These are phyloP conservation scores for Obba rivulosa DNA, from an alignment of 768 basidiomycete species.

Conservation along the genomic window DNA sequence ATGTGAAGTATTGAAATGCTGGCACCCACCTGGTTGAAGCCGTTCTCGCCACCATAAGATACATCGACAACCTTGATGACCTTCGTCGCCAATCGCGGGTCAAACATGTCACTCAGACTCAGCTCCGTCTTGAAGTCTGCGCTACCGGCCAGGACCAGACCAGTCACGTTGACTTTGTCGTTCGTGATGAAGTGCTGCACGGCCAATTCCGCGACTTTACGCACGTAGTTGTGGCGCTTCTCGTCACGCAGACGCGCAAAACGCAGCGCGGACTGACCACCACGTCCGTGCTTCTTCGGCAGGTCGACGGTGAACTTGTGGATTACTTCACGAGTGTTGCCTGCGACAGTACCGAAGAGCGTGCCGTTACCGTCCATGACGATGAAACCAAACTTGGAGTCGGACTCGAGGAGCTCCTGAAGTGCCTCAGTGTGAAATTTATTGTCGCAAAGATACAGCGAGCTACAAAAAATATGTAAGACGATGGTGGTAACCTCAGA, in stretches of 20 bases:
- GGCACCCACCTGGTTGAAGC: conserved; percentile 88
- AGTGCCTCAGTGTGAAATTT: conserved; percentile 99
- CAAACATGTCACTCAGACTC: conserved; percentile 94
- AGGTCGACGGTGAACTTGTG: conserved; percentile 99
- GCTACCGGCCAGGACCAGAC: conserved; percentile 91
- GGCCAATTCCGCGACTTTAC: conserved; percentile 95
- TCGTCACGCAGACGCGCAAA: conserved; percentile 99
- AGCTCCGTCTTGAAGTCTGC: conserved; percentile 99
- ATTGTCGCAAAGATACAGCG: conserved; percentile 98
- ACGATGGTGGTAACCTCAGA: not conserved
- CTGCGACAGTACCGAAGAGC: conserved; percentile 91
- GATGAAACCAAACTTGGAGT: conserved; percentile 98
- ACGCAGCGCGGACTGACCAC: conserved; percentile 99
- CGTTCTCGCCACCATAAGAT: conserved; percentile 97
- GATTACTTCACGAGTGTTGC: conserved; percentile 94
- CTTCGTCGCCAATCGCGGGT: conserved; percentile 80
- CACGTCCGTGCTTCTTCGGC: conserved; percentile 99
- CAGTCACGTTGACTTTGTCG: conserved; percentile 98
- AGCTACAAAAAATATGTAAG: conserved; percentile 40
- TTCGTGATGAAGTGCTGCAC: conserved; percentile 97
- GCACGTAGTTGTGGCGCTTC: conserved; percentile 99
- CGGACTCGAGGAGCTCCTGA: conserved; percentile 93
- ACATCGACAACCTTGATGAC: conserved; percentile 98
- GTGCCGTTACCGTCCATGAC: conserved; percentile 99
- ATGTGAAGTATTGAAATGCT: not conserved